A percentile compares a stretch with the other conserved stretches of the same genome.
phyloP scores from a whole-genome alignment of 805 yeast species.

The Pachysolen tannophilus region DNA sequence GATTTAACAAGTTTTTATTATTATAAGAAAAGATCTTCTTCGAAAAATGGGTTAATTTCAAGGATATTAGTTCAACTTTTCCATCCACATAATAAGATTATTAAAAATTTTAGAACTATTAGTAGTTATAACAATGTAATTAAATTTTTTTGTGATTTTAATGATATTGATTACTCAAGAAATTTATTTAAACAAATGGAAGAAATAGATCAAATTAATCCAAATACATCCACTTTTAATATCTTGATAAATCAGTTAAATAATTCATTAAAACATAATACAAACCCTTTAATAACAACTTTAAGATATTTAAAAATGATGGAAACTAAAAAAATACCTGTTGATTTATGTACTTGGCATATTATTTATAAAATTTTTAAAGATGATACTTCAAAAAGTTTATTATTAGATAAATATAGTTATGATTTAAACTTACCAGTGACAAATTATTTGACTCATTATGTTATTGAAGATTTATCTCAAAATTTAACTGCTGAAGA shows the following conservation, averaged over 20 bases:
- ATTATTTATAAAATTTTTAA: slow-evolving; percentile 23
- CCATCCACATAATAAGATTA: slow-evolving; percentile 27
- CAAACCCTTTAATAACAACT: slow-evolving; percentile 11
- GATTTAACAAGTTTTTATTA: slow-evolving; percentile 3
- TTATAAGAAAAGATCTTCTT: slow-evolving; percentile 24
- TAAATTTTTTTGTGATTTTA: slow-evolving; percentile 26
- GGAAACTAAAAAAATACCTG: slow-evolving; percentile 18
- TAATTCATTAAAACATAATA: slow-evolving; percentile 13
- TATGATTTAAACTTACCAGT: slow-evolving; percentile 2
- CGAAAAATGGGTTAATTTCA: slow-evolving; percentile 27
- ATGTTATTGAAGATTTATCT: not conserved
- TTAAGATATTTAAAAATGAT: slow-evolving; percentile 24
- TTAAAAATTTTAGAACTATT: slow-evolving; percentile 21
- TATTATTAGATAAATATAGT: slow-evolving; percentile 24
- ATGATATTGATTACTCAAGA: slow-evolving; percentile 32
- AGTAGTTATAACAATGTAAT: slow-evolving; percentile 29
- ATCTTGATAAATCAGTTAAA: slow-evolving; percentile 23
- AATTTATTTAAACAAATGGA: slow-evolving; percentile 33
- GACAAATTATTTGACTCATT: not conserved
- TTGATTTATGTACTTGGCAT: slow-evolving; percentile 31
- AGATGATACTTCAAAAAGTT: slow-evolving; percentile 24
- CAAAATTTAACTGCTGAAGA: not conserved
- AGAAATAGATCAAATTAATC: slow-evolving; percentile 20
- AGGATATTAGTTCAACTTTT: slow-evolving; percentile 29
- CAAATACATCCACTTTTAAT: slow-evolving; percentile 31